Evolutionary conservation across 305 asterid genomes (phyloP), one percentile per base, ranked within the genome.

Genomic region (Fraxinus sp.): DNA sequence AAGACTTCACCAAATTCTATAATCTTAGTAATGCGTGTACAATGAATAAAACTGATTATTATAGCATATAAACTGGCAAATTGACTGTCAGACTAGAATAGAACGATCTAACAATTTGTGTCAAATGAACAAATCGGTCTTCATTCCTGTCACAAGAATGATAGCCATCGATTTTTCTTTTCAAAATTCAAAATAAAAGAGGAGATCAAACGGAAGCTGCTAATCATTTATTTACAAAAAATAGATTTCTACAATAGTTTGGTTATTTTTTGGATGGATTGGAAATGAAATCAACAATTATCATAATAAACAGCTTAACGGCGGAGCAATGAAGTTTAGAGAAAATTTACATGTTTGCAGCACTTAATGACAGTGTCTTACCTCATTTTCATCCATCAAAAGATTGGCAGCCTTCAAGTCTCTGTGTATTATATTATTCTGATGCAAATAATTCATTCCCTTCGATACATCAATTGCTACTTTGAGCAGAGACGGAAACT

Each of bases 391-490:
- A 87, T 95, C 98, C 98, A 95, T 85, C 84, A 95, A 91, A 88
- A 95, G 95, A 88, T 95, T 95, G 66, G 98, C 98, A 79, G 98
- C 97, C 92, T 95, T 95, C 91, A 95, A 87, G 86, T 95, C 98
- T 87, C 98, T 89, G 86, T 95, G 98, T 88, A 95, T 89, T 76
- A 96, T 94, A 82, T 96, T 96, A 87, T 94, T 94, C 90, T 96
- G 98, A 86, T 96, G 99, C 91, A 96, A 92, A 86, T 96, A 96
- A 86, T 90, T 91, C 99, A 96, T 96, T 78, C 99, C 99, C 89
- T 91, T 96, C 3, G 99, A 89, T 84, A 96, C 90, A 89, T 96
- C 99, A 84, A 93, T 90, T 37, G 97, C 98, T 80, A 96, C 98
- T 92, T 91, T 96, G 82, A 96, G 91, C 83, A 96, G 85, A 80